Base-by-base conservation (phyloP, 192 early-diverging fungal genomes). In the Rhizophagus clarus region DNA sequence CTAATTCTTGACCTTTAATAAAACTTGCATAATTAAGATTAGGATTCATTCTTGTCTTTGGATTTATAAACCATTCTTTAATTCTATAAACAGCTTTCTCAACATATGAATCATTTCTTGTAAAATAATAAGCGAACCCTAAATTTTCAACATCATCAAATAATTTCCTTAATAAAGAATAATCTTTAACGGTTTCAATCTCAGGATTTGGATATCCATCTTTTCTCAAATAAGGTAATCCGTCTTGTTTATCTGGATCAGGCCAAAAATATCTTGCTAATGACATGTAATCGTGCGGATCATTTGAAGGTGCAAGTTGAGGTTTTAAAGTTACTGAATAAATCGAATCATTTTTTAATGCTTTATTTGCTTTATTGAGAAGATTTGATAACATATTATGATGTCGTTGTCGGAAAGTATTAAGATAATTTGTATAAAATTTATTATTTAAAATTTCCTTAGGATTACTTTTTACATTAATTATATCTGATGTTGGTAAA, bases 221-320 rank as follows among this genome's bases (percentile, higher is more conserved):
- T 15, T 20, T 69, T 29, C 85, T 83, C n/a, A 84, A 61, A 51
- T 91, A 92, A 40, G 89, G 90, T 29, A 88, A 74, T 14, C 85
- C 83, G 47, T 81, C 26, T 14, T 79, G 67, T 62, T 61, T 31
- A 42, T 71, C 79, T 47, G 47, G 45, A 74, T 88, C 78, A 3
- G 89, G 91, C 89, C 89, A 90, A 76, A 82, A 92, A 82, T 90
- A 89, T 32, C 86, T 81, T 11, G 89, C 88, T 31, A 91, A 82
- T 17, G 89, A 89, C 40, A 86, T 83, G 79, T 86, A 92, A 72
- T 92, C 89, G 68, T 92, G 91, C n/a, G 80, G 81, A 69, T 88
- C 82, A 3, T 73, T 71, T 17, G 89, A 88, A 2, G 88, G 86
- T 31, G 88, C 80, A 17, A 83, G 70, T 61, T 82, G 82, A 17